Evolutionary conservation across 352 stramenopile species (phyloP), one percentile per base, ranked within the genome.

Genomic region (Blastocystis sp.): DNA sequence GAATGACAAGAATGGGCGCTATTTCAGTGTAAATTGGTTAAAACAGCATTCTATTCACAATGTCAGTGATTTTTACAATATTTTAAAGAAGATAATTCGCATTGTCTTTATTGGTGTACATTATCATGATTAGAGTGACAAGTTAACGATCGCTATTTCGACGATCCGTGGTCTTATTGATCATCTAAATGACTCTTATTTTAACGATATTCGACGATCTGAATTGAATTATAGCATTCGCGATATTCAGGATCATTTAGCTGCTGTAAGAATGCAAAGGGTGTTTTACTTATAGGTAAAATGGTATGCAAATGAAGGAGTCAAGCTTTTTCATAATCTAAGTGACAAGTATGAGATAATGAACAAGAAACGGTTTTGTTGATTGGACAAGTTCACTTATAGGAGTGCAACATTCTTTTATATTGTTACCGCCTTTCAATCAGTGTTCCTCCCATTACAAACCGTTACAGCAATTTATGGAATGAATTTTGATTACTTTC

Each of bases 401-500:
- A 66, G 73, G 17, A 56, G 68, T 44, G 40, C 27, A 19, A 84
- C 24, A 17, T 56, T 84, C 17, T 24, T 84, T 27, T 84, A 84
- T 42, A 84, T 84, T 42, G 42, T 89, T n/a, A 89, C 78, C n/a
- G 42, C 62, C 7, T 79, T 89, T 42, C 78, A 89, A 22, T 59
- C 78, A 9, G 40, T 89, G 4, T 89, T 89, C 30, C 78, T 89
- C 3, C 78, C 78, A 2, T 27, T 89, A 33, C 78, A 89, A 42
- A 79, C 66, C 19, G 37, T 89, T 1, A 89, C 78, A 17, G 78
- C 78, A 19, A 62, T 89, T 53, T 89, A 89, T 42, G 78, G 78
- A 48, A 89, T 89, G 78, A 89, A 89, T 48, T 89, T 89, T 53
- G 78, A 89, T 44, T 54, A 78, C 13, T 77, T 89, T n/a, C 78